Conservation (phyloP, 495 filamentous ascomycete species). For the Aspergillus incahuasiensis region DNA sequence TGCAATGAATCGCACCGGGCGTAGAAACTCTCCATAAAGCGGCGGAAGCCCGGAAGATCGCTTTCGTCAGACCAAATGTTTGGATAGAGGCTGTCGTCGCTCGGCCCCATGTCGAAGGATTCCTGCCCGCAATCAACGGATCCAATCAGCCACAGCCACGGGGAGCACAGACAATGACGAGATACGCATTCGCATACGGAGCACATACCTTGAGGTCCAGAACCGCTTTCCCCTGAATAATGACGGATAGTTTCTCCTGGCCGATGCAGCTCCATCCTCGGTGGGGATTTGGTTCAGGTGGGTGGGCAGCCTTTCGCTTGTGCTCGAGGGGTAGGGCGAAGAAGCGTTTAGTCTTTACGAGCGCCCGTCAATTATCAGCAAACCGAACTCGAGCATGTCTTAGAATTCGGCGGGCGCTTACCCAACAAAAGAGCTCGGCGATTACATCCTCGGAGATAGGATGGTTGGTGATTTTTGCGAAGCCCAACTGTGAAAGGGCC, state of each 20-base stretch:
- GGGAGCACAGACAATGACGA: too few species aligned
- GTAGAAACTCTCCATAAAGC: slow-evolving; percentile 50
- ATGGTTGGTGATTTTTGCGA: slow-evolving; percentile 20
- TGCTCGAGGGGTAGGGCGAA: slow-evolving; percentile 37
- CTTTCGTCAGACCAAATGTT: slow-evolving; percentile 59
- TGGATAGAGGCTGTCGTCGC: slow-evolving; percentile 32
- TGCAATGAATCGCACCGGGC: slow-evolving; percentile 10
- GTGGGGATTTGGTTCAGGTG: slow-evolving; percentile 45
- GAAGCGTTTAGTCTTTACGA: slow-evolving; percentile 23
- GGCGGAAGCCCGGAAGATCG: slow-evolving; percentile 54
- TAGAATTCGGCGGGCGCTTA: too few species aligned
- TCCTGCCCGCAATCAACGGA: slow-evolving; percentile 43
- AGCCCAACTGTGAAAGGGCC: slow-evolving; percentile 1
- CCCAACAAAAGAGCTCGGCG: slow-evolving; percentile 22
- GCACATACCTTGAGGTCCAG: slow-evolving; percentile 26
- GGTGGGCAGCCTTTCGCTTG: slow-evolving; percentile 53
- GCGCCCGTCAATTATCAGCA: neutral
- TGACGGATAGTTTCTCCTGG: slow-evolving; percentile 54
- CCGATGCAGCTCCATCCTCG: slow-evolving; percentile 49
- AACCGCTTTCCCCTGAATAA: slow-evolving; percentile 23
- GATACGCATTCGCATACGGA: neutral
- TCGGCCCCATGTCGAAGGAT: slow-evolving; percentile 57
- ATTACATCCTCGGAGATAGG: slow-evolving; percentile 22
- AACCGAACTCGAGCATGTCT: neutral
- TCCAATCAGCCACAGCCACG: neutral